Evolutionary conservation across 192 early-diverging fungal genomes (phyloP), one percentile per base, ranked within the genome.

Genomic region (Thoreauomyces humboldtii): DNA sequence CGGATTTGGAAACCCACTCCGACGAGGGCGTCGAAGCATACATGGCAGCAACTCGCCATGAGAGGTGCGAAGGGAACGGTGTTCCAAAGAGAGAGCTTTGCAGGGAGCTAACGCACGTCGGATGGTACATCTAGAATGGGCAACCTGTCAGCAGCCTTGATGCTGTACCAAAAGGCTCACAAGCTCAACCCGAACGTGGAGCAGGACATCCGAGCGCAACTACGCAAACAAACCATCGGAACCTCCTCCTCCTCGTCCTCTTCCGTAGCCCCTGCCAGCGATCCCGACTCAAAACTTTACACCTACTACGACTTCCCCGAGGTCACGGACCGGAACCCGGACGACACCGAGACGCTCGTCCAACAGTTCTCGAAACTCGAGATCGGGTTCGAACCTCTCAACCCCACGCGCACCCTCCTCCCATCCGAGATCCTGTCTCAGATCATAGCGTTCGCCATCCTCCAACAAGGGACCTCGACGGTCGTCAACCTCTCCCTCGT

Each of bases 341-440:
- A 5, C 19, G 50, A 31, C 50, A 27, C 17, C 6, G 55, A 36
- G 34, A 57, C 34, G 15, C 29, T 65, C 12, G 43, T 57, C 21
- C 28, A 31, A 43, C 25, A 27, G 12, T 34, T 65, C 32, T 25
- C 19, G 12, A 29, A 22, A 7, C 5, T 65, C 1, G 38, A 65
- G 29, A 7, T 65, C 14, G 19, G 11, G 33, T 56, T 65, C 53
- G 43, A n/a, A 0, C 64, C 64, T 1, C 5, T 32, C 5, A 4
- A 25, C 5, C 22, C 14, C 11, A 32, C 21, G 14, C 36, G 53
- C n/a, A 41, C 27, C 4, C 15, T 27, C 1, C 29, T 67, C 5
- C 65, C 65, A 11, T 7, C 15, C 7, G 65, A 67, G 44, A 21
- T 67, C 24, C n/a, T 67, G 6, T 36, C 65, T 41, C 65, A 59